A percentile compares a stretch with the other conserved stretches of the same genome.
Evolutionary conservation across 306 rosid species (phyloP).

Genomic region (Elaeagnus macrophylla): DNA sequence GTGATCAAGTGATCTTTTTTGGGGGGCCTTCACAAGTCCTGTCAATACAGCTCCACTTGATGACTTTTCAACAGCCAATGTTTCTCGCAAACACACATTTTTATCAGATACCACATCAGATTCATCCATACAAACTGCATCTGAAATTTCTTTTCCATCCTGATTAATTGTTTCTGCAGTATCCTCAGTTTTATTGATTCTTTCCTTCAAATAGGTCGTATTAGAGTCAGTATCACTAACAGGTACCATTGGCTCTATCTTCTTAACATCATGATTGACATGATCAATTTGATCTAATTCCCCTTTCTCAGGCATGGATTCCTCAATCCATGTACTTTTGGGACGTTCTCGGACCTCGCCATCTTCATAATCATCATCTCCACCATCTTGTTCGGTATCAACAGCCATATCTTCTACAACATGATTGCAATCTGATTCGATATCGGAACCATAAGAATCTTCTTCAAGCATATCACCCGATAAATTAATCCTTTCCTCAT

Average conservation of each 20-base stretch:
- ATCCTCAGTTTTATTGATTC: conserved; percentile 21
- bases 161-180: conserved; percentile 26
- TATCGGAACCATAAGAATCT: conserved; percentile 53
- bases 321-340: conserved; percentile 29
- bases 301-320: conserved; percentile 43
- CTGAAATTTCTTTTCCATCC: conserved; percentile 23
- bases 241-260: conserved; percentile 25
- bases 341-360: conserved; percentile 70
- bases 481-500: conserved; percentile 68
- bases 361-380: conserved; percentile 71
- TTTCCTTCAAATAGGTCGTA: conserved; percentile 25
- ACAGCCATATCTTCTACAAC: conserved; percentile 38
- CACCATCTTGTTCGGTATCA: conserved; percentile 34
- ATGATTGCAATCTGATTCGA: conserved; percentile 69
- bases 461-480: conserved; percentile 61
- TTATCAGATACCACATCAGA: conserved; percentile 12
- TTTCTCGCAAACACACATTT: conserved; percentile 22
- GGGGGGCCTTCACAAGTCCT: conserved; percentile 19
- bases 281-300: conserved; percentile 32
- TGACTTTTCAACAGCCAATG: conserved; percentile 27
- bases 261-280: conserved; percentile 25
- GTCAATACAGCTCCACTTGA: conserved; percentile 20
- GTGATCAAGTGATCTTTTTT: conserved; percentile 21
- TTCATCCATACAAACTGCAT: conserved; percentile 9
- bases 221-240: conserved; percentile 21